Percentiles rank a stretch among this genome's conserved stretches.
These are phyloP conservation scores for Teratosphaeria nubilosa DNA, from an alignment of 2,329 filamentous ascomycete genomes.

Conservation along the genomic window DNA sequence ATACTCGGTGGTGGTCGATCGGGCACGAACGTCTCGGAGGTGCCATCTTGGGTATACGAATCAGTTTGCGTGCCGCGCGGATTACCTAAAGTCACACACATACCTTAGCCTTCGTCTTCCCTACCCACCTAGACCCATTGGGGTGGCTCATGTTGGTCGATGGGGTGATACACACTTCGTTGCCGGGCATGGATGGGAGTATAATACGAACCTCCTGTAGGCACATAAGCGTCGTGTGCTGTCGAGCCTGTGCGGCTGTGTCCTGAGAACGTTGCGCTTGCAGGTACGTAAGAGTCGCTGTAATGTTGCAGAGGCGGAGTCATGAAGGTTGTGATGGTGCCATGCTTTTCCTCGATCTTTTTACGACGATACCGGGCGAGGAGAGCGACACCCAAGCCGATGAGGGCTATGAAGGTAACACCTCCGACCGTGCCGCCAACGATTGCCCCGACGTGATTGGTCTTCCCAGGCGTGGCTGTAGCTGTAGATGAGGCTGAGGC, in stretches of 20 bases:
- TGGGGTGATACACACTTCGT: conserved; percentile 17
- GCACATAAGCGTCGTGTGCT: conserved; percentile 17
- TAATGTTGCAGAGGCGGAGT: conserved; percentile 7
- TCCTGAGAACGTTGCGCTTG: conserved; percentile 1
- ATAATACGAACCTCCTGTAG: conserved; percentile 20
- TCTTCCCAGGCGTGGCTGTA: neutral
- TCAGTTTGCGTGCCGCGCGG: neutral
- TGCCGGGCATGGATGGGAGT: conserved; percentile 15
- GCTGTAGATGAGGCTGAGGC: neutral
- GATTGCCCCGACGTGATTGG: conserved; percentile 6
- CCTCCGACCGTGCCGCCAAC: conserved; percentile 15
- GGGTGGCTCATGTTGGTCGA: conserved; percentile 10
- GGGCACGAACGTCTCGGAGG: neutral
- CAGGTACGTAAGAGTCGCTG: neutral
- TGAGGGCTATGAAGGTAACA: conserved; percentile 6
- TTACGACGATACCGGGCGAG: conserved; percentile 9
- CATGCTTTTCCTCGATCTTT: conserved; percentile 13
- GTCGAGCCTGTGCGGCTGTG: conserved; percentile 17
- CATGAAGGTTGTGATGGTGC: conserved; percentile 9
- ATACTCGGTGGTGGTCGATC: neutral
- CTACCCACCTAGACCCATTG: conserved; percentile 8
- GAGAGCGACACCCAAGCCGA: conserved; percentile 11
- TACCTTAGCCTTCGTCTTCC: conserved; percentile 11
- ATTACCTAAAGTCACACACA: conserved; percentile 8
- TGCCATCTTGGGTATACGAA: neutral